Conservation (phyloP, 2,329 filamentous ascomycete species). For the Lojkania enalia region DNA sequence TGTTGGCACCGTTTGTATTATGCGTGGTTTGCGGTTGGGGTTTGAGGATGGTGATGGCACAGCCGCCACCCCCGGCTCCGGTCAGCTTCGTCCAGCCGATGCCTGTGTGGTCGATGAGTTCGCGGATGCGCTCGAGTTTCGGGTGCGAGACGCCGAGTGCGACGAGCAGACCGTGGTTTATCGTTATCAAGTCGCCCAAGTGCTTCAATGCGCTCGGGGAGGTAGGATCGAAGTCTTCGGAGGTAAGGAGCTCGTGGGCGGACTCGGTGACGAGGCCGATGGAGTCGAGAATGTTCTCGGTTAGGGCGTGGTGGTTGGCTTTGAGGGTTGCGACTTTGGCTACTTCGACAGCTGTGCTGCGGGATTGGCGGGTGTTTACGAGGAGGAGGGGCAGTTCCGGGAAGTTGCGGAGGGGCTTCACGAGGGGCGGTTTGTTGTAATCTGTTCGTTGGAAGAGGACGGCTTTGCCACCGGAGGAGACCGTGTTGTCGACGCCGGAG, state of each 20-base stretch:
- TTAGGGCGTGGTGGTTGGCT: constrained; percentile 72
- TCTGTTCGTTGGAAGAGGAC: constrained; percentile 85
- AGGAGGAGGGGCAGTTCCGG: constrained; percentile 88
- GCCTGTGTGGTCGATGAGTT: constrained; percentile 78
- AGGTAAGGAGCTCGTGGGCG: constrained; percentile 58
- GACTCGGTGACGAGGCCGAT: constrained; percentile 74
- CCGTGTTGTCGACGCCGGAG: constrained; percentile 95
- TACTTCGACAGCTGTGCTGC: constrained; percentile 84
- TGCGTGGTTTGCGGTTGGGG: constrained; percentile 53
- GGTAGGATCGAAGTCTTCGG: constrained; percentile 68
- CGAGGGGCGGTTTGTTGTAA: constrained; percentile 74
- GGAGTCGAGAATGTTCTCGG: constrained; percentile 78
- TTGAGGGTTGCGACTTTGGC: constrained; percentile 79
- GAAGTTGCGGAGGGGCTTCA: constrained; percentile 80
- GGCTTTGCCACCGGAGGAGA: constrained; percentile 89
- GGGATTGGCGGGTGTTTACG: constrained; percentile 84
- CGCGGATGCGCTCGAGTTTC: constrained; percentile 85
- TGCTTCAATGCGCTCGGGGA: constrained; percentile 67
- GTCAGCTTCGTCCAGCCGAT: constrained; percentile 98
- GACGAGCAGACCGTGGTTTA: constrained; percentile 93
- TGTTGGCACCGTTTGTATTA: constrained; percentile 51
- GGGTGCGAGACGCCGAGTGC: constrained; percentile 94
- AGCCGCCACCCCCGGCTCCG: constrained; percentile 91
- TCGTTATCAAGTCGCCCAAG: constrained; percentile 84
- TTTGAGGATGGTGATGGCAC: constrained; percentile 87